phyloP scores from a whole-genome alignment of 345 rosid genomes.

The Arabis hirsuta region DNA sequence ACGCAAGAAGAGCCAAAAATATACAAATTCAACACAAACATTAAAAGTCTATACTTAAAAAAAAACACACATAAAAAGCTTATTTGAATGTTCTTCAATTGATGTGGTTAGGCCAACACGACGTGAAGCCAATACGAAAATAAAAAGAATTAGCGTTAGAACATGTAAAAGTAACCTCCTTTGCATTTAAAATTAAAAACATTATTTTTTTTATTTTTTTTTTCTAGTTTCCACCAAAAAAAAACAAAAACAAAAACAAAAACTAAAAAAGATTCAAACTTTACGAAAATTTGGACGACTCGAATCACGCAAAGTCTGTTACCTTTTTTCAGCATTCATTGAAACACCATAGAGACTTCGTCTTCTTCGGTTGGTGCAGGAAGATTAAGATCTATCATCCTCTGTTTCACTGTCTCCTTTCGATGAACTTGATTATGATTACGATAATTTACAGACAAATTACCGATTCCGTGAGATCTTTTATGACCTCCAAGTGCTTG shows the following conservation, averaged over 20 bases:
- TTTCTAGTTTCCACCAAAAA: constrained; percentile 12
- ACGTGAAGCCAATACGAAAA: constrained; percentile 35
- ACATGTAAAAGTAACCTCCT: constrained; percentile 48
- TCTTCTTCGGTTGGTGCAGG: constrained; percentile 86
- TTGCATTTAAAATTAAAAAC: constrained; percentile 40
- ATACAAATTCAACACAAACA: constrained; percentile 8
- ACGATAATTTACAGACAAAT: constrained; percentile 38
- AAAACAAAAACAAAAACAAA: constrained; percentile 25
- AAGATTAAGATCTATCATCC: constrained; percentile 85
- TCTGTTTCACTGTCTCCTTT: constrained; percentile 42
- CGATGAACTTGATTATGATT: constrained; percentile 31
- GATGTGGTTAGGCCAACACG: constrained; percentile 52
- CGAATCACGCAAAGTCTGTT: constrained; percentile 51
- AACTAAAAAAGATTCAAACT: constrained; percentile 54
- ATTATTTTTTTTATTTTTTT: background rate
- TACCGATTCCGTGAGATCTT: constrained; percentile 71
- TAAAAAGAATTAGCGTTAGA: constrained; percentile 53
- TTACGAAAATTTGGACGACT: constrained; percentile 48
- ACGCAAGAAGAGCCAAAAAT: constrained; percentile 14
- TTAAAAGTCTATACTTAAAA: background rate
- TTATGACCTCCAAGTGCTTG: constrained; percentile 99
- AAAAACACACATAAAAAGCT: background rate
- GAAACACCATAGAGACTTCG: constrained; percentile 72
- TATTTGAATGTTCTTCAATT: constrained; percentile 38
- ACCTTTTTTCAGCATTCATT: constrained; percentile 61